phyloP scores from a whole-genome alignment of 2,329 filamentous ascomycete species.

The Sarocladium oryzae region DNA sequence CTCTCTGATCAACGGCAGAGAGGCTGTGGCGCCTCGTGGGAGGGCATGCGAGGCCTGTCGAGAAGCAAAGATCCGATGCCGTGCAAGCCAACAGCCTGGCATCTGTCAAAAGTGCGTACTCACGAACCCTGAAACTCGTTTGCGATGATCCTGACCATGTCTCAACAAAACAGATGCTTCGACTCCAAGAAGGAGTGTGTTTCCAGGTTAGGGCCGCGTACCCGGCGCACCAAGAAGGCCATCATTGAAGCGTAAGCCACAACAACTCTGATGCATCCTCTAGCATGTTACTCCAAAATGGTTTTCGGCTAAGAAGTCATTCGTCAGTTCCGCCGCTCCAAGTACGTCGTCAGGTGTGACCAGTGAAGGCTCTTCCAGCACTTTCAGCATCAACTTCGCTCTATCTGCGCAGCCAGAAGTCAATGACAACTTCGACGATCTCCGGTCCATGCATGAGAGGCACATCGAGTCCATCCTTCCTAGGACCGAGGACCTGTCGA shows the following conservation, averaged over 20 bases:
- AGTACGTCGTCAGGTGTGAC: no score
- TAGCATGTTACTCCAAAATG: no score
- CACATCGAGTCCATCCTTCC: conserved; percentile 36
- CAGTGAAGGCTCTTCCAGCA: conserved; percentile 38
- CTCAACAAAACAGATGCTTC: conserved; percentile 34
- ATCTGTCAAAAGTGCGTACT: conserved; percentile 45
- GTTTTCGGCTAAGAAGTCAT: neutral
- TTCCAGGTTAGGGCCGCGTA: conserved; percentile 42
- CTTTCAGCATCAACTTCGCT: conserved; percentile 47
- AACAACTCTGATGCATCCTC: no score
- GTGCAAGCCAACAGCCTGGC: conserved; percentile 37
- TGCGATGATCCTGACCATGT: neutral
- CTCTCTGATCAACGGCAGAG: no score
- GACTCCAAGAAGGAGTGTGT: conserved; percentile 48
- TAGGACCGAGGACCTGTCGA: conserved; percentile 17
- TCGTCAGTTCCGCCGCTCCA: conserved; percentile 10
- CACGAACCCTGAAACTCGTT: no score
- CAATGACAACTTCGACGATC: conserved; percentile 32
- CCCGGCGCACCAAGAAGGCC: conserved; percentile 38
- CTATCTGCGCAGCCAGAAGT: conserved; percentile 33
- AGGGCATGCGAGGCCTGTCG: conserved; percentile 47
- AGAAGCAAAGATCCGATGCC: conserved; percentile 47
- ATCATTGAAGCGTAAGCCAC: conserved; percentile 32
- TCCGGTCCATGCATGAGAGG: conserved; percentile 36
- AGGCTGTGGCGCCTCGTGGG: neutral